Evolutionary conservation across 2,329 filamentous ascomycete species (phyloP), one percentile per base, ranked within the genome.

Genomic region (Balansia obtecta): DNA sequence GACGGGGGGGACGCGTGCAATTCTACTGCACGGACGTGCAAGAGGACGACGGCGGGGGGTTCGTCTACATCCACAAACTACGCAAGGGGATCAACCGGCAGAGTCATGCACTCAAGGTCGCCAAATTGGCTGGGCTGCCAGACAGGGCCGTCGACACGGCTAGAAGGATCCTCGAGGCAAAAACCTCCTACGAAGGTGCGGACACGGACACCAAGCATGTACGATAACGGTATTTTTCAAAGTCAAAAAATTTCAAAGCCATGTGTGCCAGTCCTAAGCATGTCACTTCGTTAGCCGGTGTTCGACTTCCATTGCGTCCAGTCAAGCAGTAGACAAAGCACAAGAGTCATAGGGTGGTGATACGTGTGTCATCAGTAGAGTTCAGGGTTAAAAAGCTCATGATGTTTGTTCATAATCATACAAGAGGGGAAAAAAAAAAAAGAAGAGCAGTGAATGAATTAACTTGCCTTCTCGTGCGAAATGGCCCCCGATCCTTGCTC

Each of bases 101-200:
- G 56, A 94, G 88, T 54, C 93, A 98, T 69, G 93, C 94, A 16
- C 71, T 98, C 53, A 97, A 96, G 63, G 93, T 98, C n/a, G 93
- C 93, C 2, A 77, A 77, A 55, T 70, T 97, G 57, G 94, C 93
- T 6, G 90, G 88, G 1, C 60, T 96, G 58, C 90, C 90, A 0
- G 79, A 83, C 53, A 71, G 75, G 43, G 87, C 85, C 3, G 80
- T 96, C 50, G 68, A 71, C 20, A 71, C 88, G 55, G 90, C 91
- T 6, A 71, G 67, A 48, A 65, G 71, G 38, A 74, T 87, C 9
- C 68, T 89, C 43, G 57, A 10, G n/a, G 8, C 15, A 20, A 32
- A 37, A 49, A 51, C 16, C 50, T 39, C 47, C 22, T 45, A 44
- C 50, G 54, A 51, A 15, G 4, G 20, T 22, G 20, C 20, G 20